Conservation (phyloP, 805 yeast species). For the Yamadazyma insecticola region DNA sequence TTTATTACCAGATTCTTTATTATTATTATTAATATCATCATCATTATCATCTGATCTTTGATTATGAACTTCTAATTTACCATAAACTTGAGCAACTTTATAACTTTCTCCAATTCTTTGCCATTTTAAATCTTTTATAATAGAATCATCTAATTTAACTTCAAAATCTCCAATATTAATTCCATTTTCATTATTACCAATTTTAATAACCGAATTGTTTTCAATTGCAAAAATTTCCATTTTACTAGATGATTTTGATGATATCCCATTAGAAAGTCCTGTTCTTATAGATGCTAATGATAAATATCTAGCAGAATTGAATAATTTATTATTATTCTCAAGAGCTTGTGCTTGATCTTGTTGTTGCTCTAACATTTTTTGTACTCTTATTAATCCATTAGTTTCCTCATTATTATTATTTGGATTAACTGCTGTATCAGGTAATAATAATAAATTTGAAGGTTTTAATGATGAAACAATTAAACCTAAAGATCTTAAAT, state of each 20-base stretch:
- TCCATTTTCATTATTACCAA: conserved; percentile 46
- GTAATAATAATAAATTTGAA: conserved; percentile 56
- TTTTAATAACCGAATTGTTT: conserved; percentile 38
- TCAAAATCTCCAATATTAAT: conserved; percentile 43
- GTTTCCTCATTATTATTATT: conserved; percentile 13
- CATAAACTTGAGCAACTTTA: conserved; percentile 76
- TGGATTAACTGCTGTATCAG: conserved; percentile 44
- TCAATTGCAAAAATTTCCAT: conserved; percentile 28
- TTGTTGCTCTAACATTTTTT: conserved; percentile 24
- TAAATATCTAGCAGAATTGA: conserved; percentile 21
- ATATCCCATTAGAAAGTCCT: conserved; percentile 15
- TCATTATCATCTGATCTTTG: conserved; percentile 8
- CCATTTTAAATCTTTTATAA: conserved; percentile 69
- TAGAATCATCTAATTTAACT: conserved; percentile 60
- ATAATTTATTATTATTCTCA: conserved; percentile 16
- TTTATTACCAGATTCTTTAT: conserved; percentile 11
- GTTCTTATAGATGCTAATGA: conserved; percentile 29
- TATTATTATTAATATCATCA: conserved; percentile 1
- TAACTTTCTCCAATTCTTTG: conserved; percentile 78
- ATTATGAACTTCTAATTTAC: conserved; percentile 46
- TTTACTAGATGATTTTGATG: conserved; percentile 10
- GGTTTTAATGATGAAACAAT: conserved; percentile 80
- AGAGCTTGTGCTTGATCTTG: conserved; percentile 24
- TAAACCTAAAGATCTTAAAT: conserved; percentile 72
- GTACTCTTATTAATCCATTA: conserved; percentile 25